These are phyloP conservation scores for Aspergillus homomorphus DNA, from an alignment of 495 filamentous ascomycete genomes.

Conservation along the genomic window DNA sequence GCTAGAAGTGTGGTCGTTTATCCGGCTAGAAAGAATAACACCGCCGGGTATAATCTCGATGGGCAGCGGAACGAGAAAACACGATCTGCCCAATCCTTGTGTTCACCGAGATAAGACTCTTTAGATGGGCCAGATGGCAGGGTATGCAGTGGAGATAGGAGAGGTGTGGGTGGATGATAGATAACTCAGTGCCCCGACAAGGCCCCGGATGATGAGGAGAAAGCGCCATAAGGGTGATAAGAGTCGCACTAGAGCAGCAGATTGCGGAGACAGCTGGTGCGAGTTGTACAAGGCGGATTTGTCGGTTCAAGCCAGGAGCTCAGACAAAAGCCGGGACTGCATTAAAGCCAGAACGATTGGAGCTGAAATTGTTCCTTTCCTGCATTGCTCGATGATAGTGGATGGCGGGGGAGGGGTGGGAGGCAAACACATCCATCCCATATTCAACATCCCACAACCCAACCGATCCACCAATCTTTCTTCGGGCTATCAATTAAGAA, in stretches of 20 bases:
- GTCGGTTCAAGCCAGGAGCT: slow-evolving; percentile 22
- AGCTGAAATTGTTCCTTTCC: slow-evolving; percentile 11
- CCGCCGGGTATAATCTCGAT: neutral
- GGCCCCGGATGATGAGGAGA: slow-evolving; percentile 23
- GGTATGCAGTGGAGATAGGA: slow-evolving; percentile 18
- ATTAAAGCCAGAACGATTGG: slow-evolving; percentile 15
- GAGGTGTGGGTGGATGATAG: slow-evolving; percentile 14
- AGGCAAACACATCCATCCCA: slow-evolving; percentile 8
- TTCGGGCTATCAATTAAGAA: neutral
- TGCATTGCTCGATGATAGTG: slow-evolving; percentile 16
- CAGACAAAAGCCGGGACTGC: slow-evolving; percentile 15
- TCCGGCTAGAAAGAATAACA: slow-evolving; percentile 1
- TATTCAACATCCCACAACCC: neutral
- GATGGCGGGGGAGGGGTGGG: slow-evolving; percentile 7
- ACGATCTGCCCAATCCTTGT: slow-evolving; percentile 5
- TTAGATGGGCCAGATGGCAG: slow-evolving; percentile 10
- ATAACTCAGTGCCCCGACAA: slow-evolving; percentile 18
- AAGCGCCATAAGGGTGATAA: slow-evolving; percentile 26
- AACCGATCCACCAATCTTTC: neutral
- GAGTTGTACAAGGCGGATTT: slow-evolving; percentile 21
- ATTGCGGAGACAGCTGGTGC: slow-evolving; percentile 27
- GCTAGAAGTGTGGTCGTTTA: neutral
- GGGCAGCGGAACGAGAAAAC: neutral
- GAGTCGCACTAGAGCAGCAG: slow-evolving; percentile 22
- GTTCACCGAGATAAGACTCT: slow-evolving; percentile 18